Base-by-base conservation (phyloP, 805 yeast species). In the Priceomyces carsonii region DNA sequence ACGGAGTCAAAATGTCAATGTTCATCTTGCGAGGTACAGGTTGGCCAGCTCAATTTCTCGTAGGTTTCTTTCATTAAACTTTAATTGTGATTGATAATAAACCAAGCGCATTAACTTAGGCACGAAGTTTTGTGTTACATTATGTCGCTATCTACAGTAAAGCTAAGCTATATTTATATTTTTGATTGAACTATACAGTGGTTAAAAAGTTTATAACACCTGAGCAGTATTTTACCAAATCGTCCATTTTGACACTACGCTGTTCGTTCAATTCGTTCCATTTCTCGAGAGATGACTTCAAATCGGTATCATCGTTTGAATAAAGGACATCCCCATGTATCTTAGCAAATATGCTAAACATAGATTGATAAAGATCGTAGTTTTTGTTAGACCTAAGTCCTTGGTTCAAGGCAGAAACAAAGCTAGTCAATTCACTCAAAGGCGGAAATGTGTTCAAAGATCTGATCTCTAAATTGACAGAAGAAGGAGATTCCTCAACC, bases 381-480 rank as follows among this genome's bases (percentile, higher is more conserved):
- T 89, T 79, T 10, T 45, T 56, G 39, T 84, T 84, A 5, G 67
- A 42, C 5, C 54, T 46, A 29, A 85, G 55, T 1, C 91, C 95
- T 29, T 57, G 60, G 3, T 75, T 66, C 45, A 93, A 53, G 0
- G 95, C 90, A n/a, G 68, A 60, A 9, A 89, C 66, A 45, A 91
- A 88, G 42, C 66, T 58, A 0, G 73, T 54, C 47, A 89, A 57
- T 62, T 91, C 97, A 8, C 51, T 47, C 48, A 77, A 75, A 10
- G 95, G 95, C 14, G 82, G 79, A 32, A 71, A 63, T 2, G 82
- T 57, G 46, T 79, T 75, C 43, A 93, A 59, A 2, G 96, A 83
- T 50, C 95, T 79, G 39, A 93, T 79, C 59, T 93, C 99, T 39
- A 93, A 59, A 56, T 93, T 98, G 17, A 88, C 72, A 2, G 75